These are phyloP conservation scores for Evernia prunastri DNA, from an alignment of 495 filamentous ascomycete genomes.

Conservation along the genomic window DNA sequence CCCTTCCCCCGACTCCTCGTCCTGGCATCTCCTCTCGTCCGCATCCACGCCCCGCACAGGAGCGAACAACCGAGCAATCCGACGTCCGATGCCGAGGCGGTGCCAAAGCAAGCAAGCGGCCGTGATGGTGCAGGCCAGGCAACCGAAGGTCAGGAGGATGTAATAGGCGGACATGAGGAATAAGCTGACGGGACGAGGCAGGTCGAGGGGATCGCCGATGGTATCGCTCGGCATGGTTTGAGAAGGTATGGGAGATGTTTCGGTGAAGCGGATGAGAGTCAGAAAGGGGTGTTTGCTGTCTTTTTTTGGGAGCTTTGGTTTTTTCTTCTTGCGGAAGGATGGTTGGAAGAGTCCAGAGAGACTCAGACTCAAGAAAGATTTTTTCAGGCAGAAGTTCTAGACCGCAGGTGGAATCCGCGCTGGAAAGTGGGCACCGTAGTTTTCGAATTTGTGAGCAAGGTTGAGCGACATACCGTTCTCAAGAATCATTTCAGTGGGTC, in stretches of 20 bases:
- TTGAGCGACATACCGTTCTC: background rate
- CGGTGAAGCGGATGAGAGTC: background rate
- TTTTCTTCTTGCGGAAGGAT: background rate
- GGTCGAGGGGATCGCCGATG: background rate
- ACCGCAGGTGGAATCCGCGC: background rate
- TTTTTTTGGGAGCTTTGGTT: background rate
- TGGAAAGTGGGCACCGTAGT: background rate
- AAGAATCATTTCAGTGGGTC: background rate
- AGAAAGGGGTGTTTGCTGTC: background rate
- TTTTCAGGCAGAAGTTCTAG: background rate
- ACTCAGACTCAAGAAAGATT: background rate
- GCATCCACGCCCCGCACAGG: background rate
- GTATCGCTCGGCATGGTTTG: background rate
- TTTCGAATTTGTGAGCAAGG: background rate
- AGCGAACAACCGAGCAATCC: background rate
- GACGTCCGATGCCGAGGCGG: background rate
- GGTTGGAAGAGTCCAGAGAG: background rate
- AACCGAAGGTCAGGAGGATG: background rate
- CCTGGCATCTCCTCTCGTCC: background rate
- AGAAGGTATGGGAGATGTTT: background rate
- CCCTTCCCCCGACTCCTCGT: background rate
- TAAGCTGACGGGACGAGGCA: background rate
- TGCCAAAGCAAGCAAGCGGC: background rate
- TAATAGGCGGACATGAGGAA: background rate
- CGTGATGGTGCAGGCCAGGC: background rate